Base-by-base conservation (phyloP, 345 rosid genomes). In the Brassica juncea region DNA sequence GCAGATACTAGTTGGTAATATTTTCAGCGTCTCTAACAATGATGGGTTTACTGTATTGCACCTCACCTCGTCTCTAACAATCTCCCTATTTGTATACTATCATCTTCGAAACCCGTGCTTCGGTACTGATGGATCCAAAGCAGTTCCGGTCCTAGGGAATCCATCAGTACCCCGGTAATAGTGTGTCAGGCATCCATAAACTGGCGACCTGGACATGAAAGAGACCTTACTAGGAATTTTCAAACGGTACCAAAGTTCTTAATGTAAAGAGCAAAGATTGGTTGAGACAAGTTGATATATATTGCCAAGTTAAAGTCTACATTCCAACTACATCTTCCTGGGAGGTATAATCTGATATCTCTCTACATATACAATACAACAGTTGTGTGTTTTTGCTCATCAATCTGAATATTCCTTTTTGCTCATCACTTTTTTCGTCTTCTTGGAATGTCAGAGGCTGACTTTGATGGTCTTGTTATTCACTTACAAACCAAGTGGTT, bases 11-110 rank as follows among this genome's bases (percentile, higher is more conserved):
- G 10, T 49, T 62, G 62, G 80, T n/a, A 69, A 62, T 23, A 35
- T 61, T 44, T 68, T 69, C 10, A 60, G 60, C 15, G 58, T 80
- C 23, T 42, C 12, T 27, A 81, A 84, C 57, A 28, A 8, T 7
- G 57, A 78, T 32, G 84, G 86, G 35, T 5, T 66, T 30, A 75
- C 85, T 3, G 74, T 82, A 16, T 66, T 82, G 79, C 83, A 82
- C 15, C 61, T 75, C 6, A 75, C 85, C 1, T 14, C 19, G 19
- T 19, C 19, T 19, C 19, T 19, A 19, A 25, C 27, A 25, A 25
- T 25, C 27, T 25, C 27, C 27, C 27, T 25, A 25, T 25, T 25
- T 25, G 27, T 25, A 25, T 25, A 25, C 27, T 25, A 2, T 25
- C 27, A 1, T 25, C 1, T 1, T 1, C 27, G 27, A 25, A 25